Evolutionary conservation across 2,329 filamentous ascomycete genomes (phyloP).

Genomic region (Truncatella angustata): DNA sequence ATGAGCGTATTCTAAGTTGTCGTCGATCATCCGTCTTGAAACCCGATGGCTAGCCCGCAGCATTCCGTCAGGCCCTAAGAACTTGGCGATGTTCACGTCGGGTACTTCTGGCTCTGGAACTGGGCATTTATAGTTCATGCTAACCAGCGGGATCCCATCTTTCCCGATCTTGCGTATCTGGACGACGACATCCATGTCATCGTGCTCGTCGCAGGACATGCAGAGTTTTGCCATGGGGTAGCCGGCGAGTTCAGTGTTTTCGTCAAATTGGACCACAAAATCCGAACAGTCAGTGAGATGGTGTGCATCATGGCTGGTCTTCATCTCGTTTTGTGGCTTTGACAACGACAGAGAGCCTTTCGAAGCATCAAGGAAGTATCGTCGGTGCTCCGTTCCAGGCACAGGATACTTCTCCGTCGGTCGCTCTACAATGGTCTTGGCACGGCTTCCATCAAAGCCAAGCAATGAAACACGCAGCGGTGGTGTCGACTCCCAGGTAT

Average conservation of each 20-base stretch:
- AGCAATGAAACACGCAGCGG: slow-evolving; percentile 8
- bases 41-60: slow-evolving; percentile 17
- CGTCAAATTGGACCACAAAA: slow-evolving; percentile 9
- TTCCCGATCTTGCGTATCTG: slow-evolving; percentile 20
- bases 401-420: background rate
- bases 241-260: slow-evolving; percentile 6
- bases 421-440: background rate
- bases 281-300: background rate
- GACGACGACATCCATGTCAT: slow-evolving; percentile 20
- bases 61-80: slow-evolving; percentile 20
- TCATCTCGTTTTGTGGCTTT: background rate
- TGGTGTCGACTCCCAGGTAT: slow-evolving; percentile 18
- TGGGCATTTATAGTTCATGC: slow-evolving; percentile 13
- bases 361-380: background rate
- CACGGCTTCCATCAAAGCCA: background rate
- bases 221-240: slow-evolving; percentile 10
- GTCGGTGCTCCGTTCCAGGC: background rate
- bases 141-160: slow-evolving; percentile 14
- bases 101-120: slow-evolving; percentile 16
- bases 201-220: slow-evolving; percentile 13
- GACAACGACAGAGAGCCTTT: background rate
- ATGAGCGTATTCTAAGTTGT: background rate
- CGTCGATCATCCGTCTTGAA: background rate
- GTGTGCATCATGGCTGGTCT: background rate
- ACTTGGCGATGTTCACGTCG: slow-evolving; percentile 16